Evolutionary conservation across 1,284 basidiomycete genomes (phyloP).

Genomic region (Cryptococcus sp.): DNA sequence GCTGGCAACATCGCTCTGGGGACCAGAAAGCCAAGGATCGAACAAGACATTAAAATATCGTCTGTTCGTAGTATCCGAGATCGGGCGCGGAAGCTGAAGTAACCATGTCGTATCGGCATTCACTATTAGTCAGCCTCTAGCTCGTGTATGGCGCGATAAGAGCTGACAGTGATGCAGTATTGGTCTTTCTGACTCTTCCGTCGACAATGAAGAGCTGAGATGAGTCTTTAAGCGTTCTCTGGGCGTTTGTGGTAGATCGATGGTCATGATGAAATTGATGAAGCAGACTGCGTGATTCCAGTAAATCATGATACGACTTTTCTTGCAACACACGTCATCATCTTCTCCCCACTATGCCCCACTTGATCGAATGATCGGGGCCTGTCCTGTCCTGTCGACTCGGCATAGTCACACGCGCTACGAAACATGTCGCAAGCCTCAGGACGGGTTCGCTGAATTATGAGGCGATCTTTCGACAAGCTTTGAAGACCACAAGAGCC

Average conservation of each 20-base stretch:
- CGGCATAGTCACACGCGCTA: too few species aligned
- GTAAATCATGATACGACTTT: background rate
- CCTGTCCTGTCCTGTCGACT: too few species aligned
- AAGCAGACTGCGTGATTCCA: background rate
- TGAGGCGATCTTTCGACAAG: too few species aligned
- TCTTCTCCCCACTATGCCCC: background rate
- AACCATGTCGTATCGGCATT: constrained; percentile 22
- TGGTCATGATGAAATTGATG: background rate
- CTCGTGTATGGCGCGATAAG: background rate
- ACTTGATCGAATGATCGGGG: background rate
- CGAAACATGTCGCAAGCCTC: too few species aligned
- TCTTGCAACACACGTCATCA: background rate
- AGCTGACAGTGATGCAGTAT: constrained; percentile 6
- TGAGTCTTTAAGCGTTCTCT: background rate
- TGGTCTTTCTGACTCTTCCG: background rate
- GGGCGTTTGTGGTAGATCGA: background rate
- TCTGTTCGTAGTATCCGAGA: too few species aligned
- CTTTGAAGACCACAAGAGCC: too few species aligned
- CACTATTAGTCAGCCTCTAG: constrained; percentile 1
- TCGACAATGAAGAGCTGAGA: background rate
- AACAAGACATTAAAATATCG: constrained; percentile 11
- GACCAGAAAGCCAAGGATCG: constrained; percentile 22
- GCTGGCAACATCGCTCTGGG: constrained; percentile 24
- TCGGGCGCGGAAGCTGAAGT: constrained; percentile 13
- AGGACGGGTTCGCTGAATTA: too few species aligned